Percentiles rank a stretch among this genome's conserved stretches.
Evolutionary conservation across 495 filamentous ascomycete genomes (phyloP).

Genomic region (Podospora pseudocomata): DNA sequence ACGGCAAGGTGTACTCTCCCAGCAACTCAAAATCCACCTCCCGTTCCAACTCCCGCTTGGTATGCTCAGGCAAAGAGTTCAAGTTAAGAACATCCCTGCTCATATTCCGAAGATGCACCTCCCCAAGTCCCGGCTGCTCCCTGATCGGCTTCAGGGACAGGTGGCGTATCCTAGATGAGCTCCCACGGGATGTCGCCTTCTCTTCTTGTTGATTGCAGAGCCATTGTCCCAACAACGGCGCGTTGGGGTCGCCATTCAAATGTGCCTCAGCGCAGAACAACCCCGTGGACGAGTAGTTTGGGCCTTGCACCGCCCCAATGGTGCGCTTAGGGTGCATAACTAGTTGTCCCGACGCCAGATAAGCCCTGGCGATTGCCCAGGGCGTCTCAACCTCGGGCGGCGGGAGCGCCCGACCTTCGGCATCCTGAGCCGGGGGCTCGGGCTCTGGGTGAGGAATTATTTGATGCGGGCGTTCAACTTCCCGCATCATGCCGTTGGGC

Average conservation of each 20-base stretch:
- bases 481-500: slow-evolving; percentile 27
- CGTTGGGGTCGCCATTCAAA: slow-evolving; percentile 28
- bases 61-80: slow-evolving; percentile 15
- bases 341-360: slow-evolving; percentile 33
- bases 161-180: not conserved
- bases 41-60: slow-evolving; percentile 15
- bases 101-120: not conserved
- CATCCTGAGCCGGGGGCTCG: slow-evolving; percentile 30
- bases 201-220: slow-evolving; percentile 29
- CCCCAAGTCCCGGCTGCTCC: not conserved
- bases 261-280: slow-evolving; percentile 42
- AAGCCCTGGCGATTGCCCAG: slow-evolving; percentile 19
- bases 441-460: slow-evolving; percentile 46
- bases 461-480: slow-evolving; percentile 31
- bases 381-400: slow-evolving; percentile 22
- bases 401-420: slow-evolving; percentile 10
- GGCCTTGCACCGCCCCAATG: slow-evolving; percentile 47
- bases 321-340: slow-evolving; percentile 30
- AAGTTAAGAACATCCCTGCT: not conserved
- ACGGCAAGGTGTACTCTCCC: slow-evolving; percentile 12
- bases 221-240: slow-evolving; percentile 33
- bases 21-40: slow-evolving; percentile 15
- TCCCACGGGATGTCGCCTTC: slow-evolving; percentile 12
- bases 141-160: not conserved
- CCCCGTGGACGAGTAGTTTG: slow-evolving; percentile 38